Evolutionary conservation across 2,329 filamentous ascomycete genomes (phyloP).

Genomic region (Grosmannia penicillata): DNA sequence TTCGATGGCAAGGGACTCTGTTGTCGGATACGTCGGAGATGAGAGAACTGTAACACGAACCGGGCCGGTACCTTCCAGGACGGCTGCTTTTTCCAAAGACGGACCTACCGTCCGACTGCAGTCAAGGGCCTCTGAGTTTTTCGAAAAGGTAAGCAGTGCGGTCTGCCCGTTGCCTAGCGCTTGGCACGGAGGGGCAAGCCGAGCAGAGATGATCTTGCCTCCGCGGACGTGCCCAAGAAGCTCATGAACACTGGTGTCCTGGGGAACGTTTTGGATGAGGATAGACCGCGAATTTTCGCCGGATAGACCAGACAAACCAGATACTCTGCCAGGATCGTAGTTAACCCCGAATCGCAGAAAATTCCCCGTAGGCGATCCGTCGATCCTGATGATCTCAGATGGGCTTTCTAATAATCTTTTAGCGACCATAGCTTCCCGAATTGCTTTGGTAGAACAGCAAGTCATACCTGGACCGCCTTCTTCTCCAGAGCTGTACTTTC

Average conservation of each 20-base stretch:
- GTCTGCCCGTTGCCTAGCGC: constrained; percentile 1
- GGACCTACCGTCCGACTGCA: no score
- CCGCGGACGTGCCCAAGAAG: constrained; percentile 7
- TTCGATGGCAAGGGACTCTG: background rate
- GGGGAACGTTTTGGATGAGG: constrained; percentile 6
- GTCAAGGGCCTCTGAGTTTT: constrained; percentile 4
- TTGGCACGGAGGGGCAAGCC: constrained; percentile 1
- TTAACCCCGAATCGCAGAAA: constrained; percentile 4
- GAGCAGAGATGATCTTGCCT: constrained; percentile 4
- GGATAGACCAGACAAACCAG: constrained; percentile 7
- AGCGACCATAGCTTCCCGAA: constrained; percentile 2
- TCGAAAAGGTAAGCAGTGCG: constrained; percentile 7
- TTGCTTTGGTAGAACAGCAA: no score
- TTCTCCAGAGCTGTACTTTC: no score
- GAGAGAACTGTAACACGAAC: no score
- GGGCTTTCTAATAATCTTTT: background rate
- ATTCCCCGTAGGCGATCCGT: constrained; percentile 1
- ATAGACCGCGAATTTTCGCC: constrained; percentile 5
- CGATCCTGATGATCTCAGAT: constrained; percentile 4
- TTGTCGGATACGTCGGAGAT: constrained; percentile 7
- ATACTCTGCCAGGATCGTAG: constrained; percentile 5
- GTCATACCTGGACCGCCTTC: no score
- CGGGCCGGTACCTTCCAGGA: no score
- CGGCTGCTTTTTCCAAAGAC: no score
- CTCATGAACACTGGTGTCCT: constrained; percentile 4